phyloP scores from a whole-genome alignment of 1,284 basidiomycete genomes.

The Boletus mariae region DNA sequence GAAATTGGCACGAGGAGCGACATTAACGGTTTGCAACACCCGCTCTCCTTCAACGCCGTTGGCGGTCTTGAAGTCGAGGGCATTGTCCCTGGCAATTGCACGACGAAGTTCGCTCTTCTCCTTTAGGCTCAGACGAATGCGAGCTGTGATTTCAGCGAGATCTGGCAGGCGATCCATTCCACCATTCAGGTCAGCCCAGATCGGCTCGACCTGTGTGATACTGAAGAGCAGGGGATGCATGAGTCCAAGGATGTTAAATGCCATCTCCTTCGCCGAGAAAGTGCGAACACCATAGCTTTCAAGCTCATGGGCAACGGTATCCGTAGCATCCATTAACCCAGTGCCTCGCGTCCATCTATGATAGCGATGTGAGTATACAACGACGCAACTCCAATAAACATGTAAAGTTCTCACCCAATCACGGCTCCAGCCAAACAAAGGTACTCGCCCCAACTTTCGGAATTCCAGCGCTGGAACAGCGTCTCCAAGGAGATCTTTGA shows the following conservation, averaged over 20 bases:
- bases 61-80: slow-evolving; percentile 90
- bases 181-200: slow-evolving; percentile 97
- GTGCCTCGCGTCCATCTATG: slow-evolving; percentile 93
- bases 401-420: slow-evolving; percentile 66
- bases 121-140: slow-evolving; percentile 76
- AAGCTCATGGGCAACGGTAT: slow-evolving; percentile 92
- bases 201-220: slow-evolving; percentile 99
- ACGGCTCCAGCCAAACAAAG: slow-evolving; percentile 97
- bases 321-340: slow-evolving; percentile 95
- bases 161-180: slow-evolving; percentile 97
- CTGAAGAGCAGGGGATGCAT: slow-evolving; percentile 99
- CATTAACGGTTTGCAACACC: slow-evolving; percentile 87
- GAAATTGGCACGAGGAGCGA: slow-evolving; percentile 97
- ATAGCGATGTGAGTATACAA: slow-evolving; percentile 14
- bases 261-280: slow-evolving; percentile 99
- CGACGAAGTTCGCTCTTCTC: slow-evolving; percentile 89
- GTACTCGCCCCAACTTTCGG: slow-evolving; percentile 99
- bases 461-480: slow-evolving; percentile 95
- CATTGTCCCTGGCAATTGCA: slow-evolving; percentile 90
- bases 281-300: slow-evolving; percentile 94
- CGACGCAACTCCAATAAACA: not conserved
- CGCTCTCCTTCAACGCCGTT: slow-evolving; percentile 93
- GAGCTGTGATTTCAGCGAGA: slow-evolving; percentile 85
- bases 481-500: slow-evolving; percentile 98
- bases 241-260: slow-evolving; percentile 97